Percentiles rank a stretch among this genome's conserved stretches.
phyloP scores from a whole-genome alignment of 352 stramenopile genomes.

The Pythium phragmiticola region DNA sequence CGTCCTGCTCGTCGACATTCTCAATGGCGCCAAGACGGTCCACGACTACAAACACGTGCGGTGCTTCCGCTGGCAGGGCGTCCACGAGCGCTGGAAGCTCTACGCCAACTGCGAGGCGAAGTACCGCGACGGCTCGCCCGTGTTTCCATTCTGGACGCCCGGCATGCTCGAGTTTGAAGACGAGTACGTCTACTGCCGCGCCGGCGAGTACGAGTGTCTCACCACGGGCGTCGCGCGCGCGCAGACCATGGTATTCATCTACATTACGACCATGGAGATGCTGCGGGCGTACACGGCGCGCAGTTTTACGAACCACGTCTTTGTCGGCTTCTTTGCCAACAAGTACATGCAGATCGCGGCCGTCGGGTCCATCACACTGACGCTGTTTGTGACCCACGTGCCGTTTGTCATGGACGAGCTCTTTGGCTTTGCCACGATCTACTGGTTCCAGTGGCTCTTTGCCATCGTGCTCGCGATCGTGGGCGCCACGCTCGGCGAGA shows the following conservation, averaged over 20 bases:
- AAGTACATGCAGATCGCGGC: conserved; percentile 59
- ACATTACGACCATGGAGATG: conserved; percentile 66
- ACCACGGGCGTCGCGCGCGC: conserved; percentile 52
- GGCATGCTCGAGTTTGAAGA: conserved; percentile 42
- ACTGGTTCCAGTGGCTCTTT: conserved; percentile 58
- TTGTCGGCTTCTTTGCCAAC: conserved; percentile 62
- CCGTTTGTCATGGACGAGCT: conserved; percentile 63
- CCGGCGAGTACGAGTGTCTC: conserved; percentile 58
- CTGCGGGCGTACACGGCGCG: conserved; percentile 75
- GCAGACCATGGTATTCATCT: conserved; percentile 78
- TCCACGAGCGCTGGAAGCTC: conserved; percentile 38
- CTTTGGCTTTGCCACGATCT: conserved; percentile 65
- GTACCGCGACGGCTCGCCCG: conserved; percentile 40
- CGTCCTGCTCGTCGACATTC: conserved; percentile 50
- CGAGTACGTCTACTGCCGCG: conserved; percentile 46
- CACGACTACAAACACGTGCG: conserved; percentile 58
- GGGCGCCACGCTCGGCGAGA: conserved; percentile 32
- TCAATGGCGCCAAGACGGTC: conserved; percentile 31
- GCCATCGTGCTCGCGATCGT: conserved; percentile 39
- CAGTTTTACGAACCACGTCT: conserved; percentile 66
- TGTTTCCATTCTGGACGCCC: conserved; percentile 50
- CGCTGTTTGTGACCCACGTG: conserved; percentile 49
- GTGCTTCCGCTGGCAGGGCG: conserved; percentile 50
- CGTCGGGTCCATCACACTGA: conserved; percentile 52
- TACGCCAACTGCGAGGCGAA: conserved; percentile 56